Evolutionary conservation across 1,284 basidiomycete genomes (phyloP).

Genomic region (Ceratobasidium sp.): DNA sequence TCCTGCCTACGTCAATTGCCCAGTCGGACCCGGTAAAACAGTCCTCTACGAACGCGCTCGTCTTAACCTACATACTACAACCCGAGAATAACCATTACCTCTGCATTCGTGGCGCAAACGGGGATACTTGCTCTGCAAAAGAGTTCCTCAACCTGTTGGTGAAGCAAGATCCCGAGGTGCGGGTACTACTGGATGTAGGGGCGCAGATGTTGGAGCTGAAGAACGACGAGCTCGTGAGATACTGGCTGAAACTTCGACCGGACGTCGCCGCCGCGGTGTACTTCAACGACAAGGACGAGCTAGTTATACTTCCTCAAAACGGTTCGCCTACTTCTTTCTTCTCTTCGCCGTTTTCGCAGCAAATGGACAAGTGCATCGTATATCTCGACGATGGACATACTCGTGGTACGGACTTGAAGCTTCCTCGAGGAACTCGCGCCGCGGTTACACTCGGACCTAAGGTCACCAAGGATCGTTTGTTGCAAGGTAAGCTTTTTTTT

Average conservation of each 20-base stretch:
- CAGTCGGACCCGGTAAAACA: conserved; percentile 60
- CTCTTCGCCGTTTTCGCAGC: conserved; percentile 59
- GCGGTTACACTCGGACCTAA: conserved; percentile 65
- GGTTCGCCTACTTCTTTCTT: conserved; percentile 56
- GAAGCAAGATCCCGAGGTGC: conserved; percentile 54
- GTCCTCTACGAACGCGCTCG: conserved; percentile 62
- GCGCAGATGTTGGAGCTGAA: conserved; percentile 66
- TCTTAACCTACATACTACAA: conserved; percentile 59
- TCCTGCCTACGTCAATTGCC: conserved; percentile 61
- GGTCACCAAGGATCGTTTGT: conserved; percentile 64
- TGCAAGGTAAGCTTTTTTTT: conserved; percentile 59
- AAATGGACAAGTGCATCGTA: conserved; percentile 60
- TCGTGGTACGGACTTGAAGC: conserved; percentile 66
- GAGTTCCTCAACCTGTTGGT: conserved; percentile 56
- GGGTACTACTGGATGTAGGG: conserved; percentile 65
- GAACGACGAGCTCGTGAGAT: conserved; percentile 57
- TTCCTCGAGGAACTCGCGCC: conserved; percentile 60
- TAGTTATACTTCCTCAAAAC: conserved; percentile 59
- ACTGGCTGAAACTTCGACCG: conserved; percentile 56
- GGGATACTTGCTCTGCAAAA: conserved; percentile 49
- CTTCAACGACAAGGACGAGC: conserved; percentile 60
- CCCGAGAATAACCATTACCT: conserved; percentile 59
- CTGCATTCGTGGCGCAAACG: conserved; percentile 48
- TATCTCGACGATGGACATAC: conserved; percentile 71
- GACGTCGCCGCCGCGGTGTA: conserved; percentile 60